Evolutionary conservation across 1,284 basidiomycete species (phyloP), one percentile per base, ranked within the genome.

Genomic region (Blastosporella zonata): DNA sequence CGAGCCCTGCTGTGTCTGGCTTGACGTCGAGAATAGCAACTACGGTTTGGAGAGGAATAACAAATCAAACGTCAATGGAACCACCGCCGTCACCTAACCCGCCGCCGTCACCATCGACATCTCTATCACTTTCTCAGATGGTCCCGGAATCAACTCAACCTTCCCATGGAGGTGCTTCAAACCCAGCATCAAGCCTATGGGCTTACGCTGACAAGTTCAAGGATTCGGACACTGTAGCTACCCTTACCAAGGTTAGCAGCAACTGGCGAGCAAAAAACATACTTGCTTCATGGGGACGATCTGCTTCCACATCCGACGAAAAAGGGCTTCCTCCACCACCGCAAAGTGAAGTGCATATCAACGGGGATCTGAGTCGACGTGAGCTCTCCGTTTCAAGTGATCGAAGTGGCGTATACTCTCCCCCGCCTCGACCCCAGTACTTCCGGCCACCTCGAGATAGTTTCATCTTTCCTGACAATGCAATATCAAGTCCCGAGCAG

Each of bases 1-100:
- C 69, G 28, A 45, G 52, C 45, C 61, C 52, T 25, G 29, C 36
- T 23, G 44, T 43, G 25, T 50, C 62, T 10, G 72, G 72, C 7
- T 55, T 86, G 40, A 75, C 78, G 9, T 76, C 78, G 28, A 73
- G 78, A 35, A 61, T 87, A 9, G 78, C 82, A 7, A 77, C 67
- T 46, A 78, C 77, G 10, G 75, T 88, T 13, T 87, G 84, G 83
- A 75, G 77, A 58, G 85, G 86, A 6, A 82, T 89, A 53, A 87
- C 83, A 2, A 89, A 87, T 58, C 81, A 84, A 62, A 78, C 75
- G 47, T 79, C 83, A 0, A 84, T 85, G 82, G 84, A 85, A 15
- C 69, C 72, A 2, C 78, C 81, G 10, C 71, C 78, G 1, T 74
- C 78, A 4, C 75, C 79, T 1, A 56, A 65, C 13, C 65, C 67